phyloP scores from a whole-genome alignment of 2,329 filamentous ascomycete species.

The Aspergillus sp. region DNA sequence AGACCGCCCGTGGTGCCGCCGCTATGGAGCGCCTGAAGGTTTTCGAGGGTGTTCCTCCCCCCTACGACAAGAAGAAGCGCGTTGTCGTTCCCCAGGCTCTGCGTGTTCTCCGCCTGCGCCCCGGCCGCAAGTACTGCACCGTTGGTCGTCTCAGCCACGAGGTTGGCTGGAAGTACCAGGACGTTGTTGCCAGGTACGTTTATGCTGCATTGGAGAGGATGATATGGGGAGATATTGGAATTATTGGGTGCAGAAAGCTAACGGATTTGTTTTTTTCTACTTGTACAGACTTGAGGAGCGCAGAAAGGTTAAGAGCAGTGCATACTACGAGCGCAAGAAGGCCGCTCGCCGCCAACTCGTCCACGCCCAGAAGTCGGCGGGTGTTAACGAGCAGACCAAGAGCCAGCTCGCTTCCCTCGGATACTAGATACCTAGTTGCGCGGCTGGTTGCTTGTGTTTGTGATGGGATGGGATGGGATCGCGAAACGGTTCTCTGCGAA shows the following conservation, averaged over 20 bases:
- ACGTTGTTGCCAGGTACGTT: conserved; percentile 93
- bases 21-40: conserved; percentile 99
- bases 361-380: conserved; percentile 90
- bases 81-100: conserved; percentile 98
- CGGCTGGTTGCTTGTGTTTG: conserved; percentile 45
- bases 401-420: conserved; percentile 86
- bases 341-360: conserved; percentile 83
- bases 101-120: conserved; percentile 93
- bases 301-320: conserved; percentile 98
- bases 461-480: conserved; percentile 44
- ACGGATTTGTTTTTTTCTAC: conserved; percentile 6
- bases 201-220: conserved; percentile 8
- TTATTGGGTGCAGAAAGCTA: conserved; percentile 22
- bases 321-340: conserved; percentile 99
- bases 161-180: conserved; percentile 99
- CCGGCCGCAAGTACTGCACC: conserved; percentile 99
- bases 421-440: conserved; percentile 67
- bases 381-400: conserved; percentile 82
- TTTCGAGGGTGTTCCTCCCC: conserved; percentile 98
- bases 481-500: conserved; percentile 41
- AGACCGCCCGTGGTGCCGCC: conserved; percentile 95
- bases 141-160: conserved; percentile 97
- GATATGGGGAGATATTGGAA: not conserved
- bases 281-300: conserved; percentile 87
- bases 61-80: conserved; percentile 99